Conservation (phyloP, 2,329 filamentous ascomycete genomes). For the Claviceps humidiphila region DNA sequence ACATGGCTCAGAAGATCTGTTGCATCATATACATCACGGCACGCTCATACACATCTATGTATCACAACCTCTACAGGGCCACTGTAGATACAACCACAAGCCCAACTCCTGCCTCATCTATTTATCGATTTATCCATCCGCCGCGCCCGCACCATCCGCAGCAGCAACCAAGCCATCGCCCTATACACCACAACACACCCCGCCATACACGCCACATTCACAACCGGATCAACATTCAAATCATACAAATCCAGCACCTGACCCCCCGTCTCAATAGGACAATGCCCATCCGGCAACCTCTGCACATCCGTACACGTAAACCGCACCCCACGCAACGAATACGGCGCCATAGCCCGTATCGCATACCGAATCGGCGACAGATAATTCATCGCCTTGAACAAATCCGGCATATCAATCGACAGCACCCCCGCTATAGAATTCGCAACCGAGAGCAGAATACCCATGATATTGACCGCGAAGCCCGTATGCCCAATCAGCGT, state of each 20-base stretch:
- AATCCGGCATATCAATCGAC: constrained; percentile 52
- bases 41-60: no score
- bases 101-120: no score
- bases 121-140: constrained; percentile 25
- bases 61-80: no score
- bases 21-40: no score
- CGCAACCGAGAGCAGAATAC: constrained; percentile 54
- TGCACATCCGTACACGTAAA: constrained; percentile 54
- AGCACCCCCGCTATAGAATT: constrained; percentile 60
- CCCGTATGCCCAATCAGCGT: constrained; percentile 62
- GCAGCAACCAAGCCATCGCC: constrained; percentile 44
- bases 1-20: no score
- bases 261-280: constrained; percentile 51
- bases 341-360: constrained; percentile 52
- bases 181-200: constrained; percentile 53
- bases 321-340: constrained; percentile 42
- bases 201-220: constrained; percentile 50
- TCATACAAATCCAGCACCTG: constrained; percentile 56
- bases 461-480: constrained; percentile 63
- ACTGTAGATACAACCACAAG: no score
- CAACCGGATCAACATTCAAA: constrained; percentile 45
- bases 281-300: constrained; percentile 44
- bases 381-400: constrained; percentile 58
- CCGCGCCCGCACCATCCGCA: constrained; percentile 40
- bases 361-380: constrained; percentile 59